Base-by-base conservation (phyloP, 306 rosid species). In the Casuarina cunninghamiana region DNA sequence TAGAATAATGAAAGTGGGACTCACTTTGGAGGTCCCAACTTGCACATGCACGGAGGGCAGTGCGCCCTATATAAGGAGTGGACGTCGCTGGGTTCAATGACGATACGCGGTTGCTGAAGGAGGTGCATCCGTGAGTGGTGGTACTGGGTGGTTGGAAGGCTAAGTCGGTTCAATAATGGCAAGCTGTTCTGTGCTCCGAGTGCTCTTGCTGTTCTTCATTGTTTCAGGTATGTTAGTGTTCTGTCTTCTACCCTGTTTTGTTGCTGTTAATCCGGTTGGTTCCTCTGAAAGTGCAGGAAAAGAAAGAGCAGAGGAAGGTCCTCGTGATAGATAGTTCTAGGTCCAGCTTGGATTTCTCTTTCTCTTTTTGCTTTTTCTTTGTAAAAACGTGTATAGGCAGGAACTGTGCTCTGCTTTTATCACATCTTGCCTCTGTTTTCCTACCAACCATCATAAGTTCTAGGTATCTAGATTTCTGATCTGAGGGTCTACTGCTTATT, bases 191-290 rank as follows among this genome's bases (percentile, higher is more conserved):
- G 21, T 77, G 78, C 82, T 83, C 83, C 82, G 60, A 65, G 55
- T 77, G 60, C 57, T 90, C 45, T 80, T 87, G 72, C 55, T 83
- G 85, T 77, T 87, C 81, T 83, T 90, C 44, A 54, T 66, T 80
- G 62, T 90, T 72, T 84, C 93, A 61, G 92, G 97, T 91, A 79
- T 66, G 79, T 69, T 51, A 15, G 37, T 58, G 4, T 69, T 16
- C 13, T 63, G 5, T 72, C n/a, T 38, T 0, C 43, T 53, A 10
- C 75, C 0, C 49, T 72, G 7, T 81, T 71, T 26, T 76, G 62
- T 79, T 74, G 43, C 32, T 76, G 63, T 67, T 19, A 60, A 50
- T 60, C 73, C n/a, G 9, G 70, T 81, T 70, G 69, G 69, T 79
- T 82, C 68, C 75, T 38, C 12, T 10, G 37, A 79, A 73, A 79